Percentiles rank a stretch among this genome's conserved stretches.
Evolutionary conservation across 2,329 filamentous ascomycete genomes (phyloP).

Genomic region (Pestalotiopsis sp.): DNA sequence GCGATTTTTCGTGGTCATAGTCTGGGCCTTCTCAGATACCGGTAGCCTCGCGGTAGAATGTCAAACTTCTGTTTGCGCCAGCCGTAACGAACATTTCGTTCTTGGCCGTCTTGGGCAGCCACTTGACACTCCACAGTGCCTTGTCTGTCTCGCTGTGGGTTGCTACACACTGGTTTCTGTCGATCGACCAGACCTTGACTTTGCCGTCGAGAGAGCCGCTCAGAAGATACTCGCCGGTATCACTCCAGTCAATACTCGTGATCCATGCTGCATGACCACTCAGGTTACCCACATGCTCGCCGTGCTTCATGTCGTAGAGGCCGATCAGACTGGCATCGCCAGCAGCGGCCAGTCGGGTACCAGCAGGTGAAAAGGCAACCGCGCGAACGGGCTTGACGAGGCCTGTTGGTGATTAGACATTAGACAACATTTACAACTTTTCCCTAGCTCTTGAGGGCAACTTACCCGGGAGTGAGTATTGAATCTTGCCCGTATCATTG

Average conservation of each 20-base stretch:
- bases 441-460: not conserved
- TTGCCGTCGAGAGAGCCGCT: constrained; percentile 91
- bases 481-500: constrained; percentile 82
- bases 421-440: constrained; percentile 6
- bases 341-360: constrained; percentile 82
- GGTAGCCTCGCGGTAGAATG: constrained; percentile 84
- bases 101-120: constrained; percentile 74
- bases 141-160: constrained; percentile 92
- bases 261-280: constrained; percentile 78
- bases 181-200: constrained; percentile 93
- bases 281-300: constrained; percentile 89
- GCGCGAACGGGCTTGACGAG: constrained; percentile 85
- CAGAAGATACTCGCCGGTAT: constrained; percentile 87
- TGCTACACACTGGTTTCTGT: constrained; percentile 81
- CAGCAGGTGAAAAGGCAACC: constrained; percentile 85
- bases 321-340: constrained; percentile 89
- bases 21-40: constrained; percentile 39
- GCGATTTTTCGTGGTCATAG: not conserved
- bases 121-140: constrained; percentile 80
- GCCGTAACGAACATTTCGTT: constrained; percentile 77
- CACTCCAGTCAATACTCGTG: constrained; percentile 88
- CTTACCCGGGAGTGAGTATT: constrained; percentile 81
- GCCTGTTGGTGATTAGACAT: constrained; percentile 49
- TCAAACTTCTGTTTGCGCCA: constrained; percentile 74
- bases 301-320: constrained; percentile 88